phyloP scores from a whole-genome alignment of 805 yeast species.

The Geotrichum ghanense region DNA sequence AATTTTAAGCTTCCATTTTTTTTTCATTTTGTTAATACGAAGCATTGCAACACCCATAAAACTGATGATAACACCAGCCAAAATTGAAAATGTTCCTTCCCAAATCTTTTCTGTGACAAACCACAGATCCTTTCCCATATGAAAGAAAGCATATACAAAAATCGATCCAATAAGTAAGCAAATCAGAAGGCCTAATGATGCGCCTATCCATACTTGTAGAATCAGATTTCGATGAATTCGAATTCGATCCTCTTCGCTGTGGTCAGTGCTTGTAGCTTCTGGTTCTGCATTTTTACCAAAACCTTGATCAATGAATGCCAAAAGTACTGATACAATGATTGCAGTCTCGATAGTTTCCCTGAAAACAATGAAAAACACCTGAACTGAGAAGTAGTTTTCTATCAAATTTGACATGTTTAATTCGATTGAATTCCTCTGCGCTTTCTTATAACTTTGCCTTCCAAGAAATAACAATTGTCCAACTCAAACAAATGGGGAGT shows the following conservation, averaged over 20 bases:
- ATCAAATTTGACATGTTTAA: background rate
- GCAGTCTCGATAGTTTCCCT: conserved; percentile 87
- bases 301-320: conserved; percentile 79
- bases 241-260: conserved; percentile 10
- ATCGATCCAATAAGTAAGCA: conserved; percentile 65
- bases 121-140: conserved; percentile 79
- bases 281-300: conserved; percentile 33
- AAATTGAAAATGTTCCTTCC: conserved; percentile 74
- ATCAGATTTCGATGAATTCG: conserved; percentile 34
- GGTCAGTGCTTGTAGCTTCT: conserved; percentile 2
- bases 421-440: no score
- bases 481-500: no score
- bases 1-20: conserved; percentile 64
- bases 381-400: conserved; percentile 37
- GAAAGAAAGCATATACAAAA: conserved; percentile 59
- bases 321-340: conserved; percentile 71
- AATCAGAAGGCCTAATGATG: conserved; percentile 52
- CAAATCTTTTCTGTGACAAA: conserved; percentile 76
- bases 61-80: conserved; percentile 71
- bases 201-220: conserved; percentile 76
- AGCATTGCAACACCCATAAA: conserved; percentile 78
- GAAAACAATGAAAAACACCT: conserved; percentile 79
- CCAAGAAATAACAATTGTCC: no score
- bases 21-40: conserved; percentile 68
- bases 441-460: no score